Base-by-base conservation (phyloP, 208 protist genomes). In the Naegleria fowleri region DNA sequence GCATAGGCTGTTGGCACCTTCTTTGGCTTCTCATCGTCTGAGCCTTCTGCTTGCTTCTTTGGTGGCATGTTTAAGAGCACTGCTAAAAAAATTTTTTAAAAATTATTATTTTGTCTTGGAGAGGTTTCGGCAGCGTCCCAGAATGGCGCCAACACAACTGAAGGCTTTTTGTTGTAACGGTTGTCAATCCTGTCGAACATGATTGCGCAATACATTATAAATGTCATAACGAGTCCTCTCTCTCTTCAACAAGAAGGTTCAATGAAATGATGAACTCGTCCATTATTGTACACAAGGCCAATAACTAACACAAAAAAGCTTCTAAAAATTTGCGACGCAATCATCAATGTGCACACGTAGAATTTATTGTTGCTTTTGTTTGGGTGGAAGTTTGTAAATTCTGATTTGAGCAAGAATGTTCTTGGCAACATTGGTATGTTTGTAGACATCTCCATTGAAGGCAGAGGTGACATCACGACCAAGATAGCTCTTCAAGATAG, bases 401-500 rank as follows among this genome's bases (percentile, higher is more conserved):
- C 94, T 93, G 33, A 97, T 94, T 90, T 96, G 92, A 86, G 92
- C 91, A 40, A 96, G 92, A 84, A 96, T 90, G 83, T 93, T 94
- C 91, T 95, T 94, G 9, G 95, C 95, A 25, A 93, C 94, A 55
- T 91, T 91, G 22, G 93, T 94, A 92, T 97, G 95, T 25, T 93
- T 93, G 93, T 97, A 96, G 25, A 96, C 93, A 6, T 93, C 94
- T 86, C 95, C 95, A 76, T 90, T 93, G 92, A 97, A 97, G 51
- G 93, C 95, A 39, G 92, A 91, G 22, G 95, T 96, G 2, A 94
- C 94, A 91, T 97, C 95, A 87, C 95, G 96, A 87, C 95, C 96
- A 85, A 96, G 92, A 79, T 95, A 96, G 87, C 93, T 90, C 90
- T 96, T 94, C 5, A 97, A 92, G 83, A 96, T 93, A 90, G 93